Percentiles rank a stretch among this genome's conserved stretches.
phyloP scores from a whole-genome alignment of 768 basidiomycete species.

The Sarcodon aspratus region DNA sequence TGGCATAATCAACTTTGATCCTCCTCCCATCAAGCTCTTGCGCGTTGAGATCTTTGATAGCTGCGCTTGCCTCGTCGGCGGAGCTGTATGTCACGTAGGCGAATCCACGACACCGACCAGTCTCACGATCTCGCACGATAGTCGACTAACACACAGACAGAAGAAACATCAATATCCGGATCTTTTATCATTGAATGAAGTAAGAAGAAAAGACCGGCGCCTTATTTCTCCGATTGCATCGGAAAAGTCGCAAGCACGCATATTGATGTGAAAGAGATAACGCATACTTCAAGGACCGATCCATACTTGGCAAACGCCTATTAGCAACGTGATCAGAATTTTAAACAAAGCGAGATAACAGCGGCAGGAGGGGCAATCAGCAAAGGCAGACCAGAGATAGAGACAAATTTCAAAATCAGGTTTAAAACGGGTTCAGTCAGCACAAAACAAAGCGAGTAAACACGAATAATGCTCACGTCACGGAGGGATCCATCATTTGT shows the following conservation, averaged over 20 bases:
- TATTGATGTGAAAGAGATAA: too few relatives aligned
- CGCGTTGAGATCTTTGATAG: constrained; percentile 74
- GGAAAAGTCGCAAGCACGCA: too few relatives aligned
- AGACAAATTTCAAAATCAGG: constrained; percentile 41
- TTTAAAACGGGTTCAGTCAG: constrained; percentile 19
- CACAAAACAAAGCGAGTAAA: constrained; percentile 14
- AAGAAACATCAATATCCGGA: neutral
- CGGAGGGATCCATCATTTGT: constrained; percentile 89
- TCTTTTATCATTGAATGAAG: too few relatives aligned
- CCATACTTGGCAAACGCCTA: constrained; percentile 82
- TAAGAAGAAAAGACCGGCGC: too few relatives aligned
- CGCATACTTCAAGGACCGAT: constrained; percentile 80
- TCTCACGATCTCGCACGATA: constrained; percentile 98
- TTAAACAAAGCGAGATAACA: constrained; percentile 16
- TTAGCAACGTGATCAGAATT: constrained; percentile 7
- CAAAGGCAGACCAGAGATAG: constrained; percentile 19
- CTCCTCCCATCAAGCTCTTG: constrained; percentile 88
- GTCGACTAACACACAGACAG: constrained; percentile 53
- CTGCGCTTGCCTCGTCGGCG: constrained; percentile 58
- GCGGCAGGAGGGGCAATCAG: constrained; percentile 15
- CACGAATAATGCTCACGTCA: constrained; percentile 63
- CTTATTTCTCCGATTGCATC: too few relatives aligned
- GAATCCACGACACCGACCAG: constrained; percentile 93
- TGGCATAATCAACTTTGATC: constrained; percentile 80
- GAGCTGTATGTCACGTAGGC: constrained; percentile 81